A percentile compares a stretch with the other conserved stretches of the same genome.
Conservation (phyloP, 2,329 filamentous ascomycete genomes). For the Byssothecium circinans region DNA sequence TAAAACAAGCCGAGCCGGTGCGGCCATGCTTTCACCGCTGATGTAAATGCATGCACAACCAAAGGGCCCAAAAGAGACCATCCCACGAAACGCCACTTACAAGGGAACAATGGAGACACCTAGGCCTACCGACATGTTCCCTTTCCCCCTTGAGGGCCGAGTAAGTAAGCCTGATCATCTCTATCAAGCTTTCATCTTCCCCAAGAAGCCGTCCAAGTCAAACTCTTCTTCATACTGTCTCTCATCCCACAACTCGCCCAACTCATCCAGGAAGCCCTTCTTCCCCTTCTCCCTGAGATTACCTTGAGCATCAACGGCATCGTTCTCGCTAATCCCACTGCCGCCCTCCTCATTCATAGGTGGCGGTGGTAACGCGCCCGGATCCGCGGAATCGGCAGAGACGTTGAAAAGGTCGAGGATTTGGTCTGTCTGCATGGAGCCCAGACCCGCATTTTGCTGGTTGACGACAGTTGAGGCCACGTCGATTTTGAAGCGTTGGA, state of each 20-base stretch:
- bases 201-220: constrained; percentile 91
- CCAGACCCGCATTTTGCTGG: constrained; percentile 93
- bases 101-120: too few species aligned
- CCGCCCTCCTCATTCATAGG: constrained; percentile 56
- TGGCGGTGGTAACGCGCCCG: constrained; percentile 57
- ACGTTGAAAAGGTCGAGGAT: constrained; percentile 96
- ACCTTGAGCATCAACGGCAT: constrained; percentile 77
- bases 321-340: constrained; percentile 79
- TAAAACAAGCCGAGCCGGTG: too few species aligned
- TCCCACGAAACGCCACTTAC: too few species aligned
- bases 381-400: constrained; percentile 51
- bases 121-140: too few species aligned
- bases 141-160: too few species aligned
- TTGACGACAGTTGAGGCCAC: constrained; percentile 98
- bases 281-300: constrained; percentile 93
- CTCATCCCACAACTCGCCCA: constrained; percentile 97
- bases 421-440: constrained; percentile 97
- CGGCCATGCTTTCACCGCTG: too few species aligned
- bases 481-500: constrained; percentile 99
- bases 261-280: constrained; percentile 92
- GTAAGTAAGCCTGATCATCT: too few species aligned
- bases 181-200: constrained; percentile 75
- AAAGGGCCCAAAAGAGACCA: too few species aligned
- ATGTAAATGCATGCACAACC: too few species aligned
- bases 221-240: constrained; percentile 98